These are phyloP conservation scores for Candida boleticola DNA, from an alignment of 805 yeast species.

Conservation along the genomic window DNA sequence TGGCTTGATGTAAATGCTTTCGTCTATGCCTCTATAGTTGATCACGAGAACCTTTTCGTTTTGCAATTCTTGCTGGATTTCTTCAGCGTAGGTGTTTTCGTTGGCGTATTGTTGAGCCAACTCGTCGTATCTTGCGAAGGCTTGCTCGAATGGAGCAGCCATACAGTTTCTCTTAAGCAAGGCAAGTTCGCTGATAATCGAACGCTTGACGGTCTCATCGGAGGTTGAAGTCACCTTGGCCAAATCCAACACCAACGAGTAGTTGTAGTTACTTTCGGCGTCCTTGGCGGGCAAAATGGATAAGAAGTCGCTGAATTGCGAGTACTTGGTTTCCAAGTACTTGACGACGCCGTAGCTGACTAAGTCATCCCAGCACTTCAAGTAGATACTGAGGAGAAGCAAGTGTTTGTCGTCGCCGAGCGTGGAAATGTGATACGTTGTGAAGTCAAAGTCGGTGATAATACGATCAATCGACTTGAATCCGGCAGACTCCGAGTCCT, in stretches of 20 bases:
- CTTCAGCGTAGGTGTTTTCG: slow-evolving; percentile 42
- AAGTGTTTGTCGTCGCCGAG: slow-evolving; percentile 63
- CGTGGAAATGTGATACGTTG: slow-evolving; percentile 91
- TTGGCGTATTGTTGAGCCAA: slow-evolving; percentile 51
- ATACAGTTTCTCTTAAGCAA: slow-evolving; percentile 80
- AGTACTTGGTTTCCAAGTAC: slow-evolving; percentile 52
- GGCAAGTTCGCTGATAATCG: slow-evolving; percentile 62
- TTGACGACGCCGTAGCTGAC: slow-evolving; percentile 60
- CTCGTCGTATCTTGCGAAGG: slow-evolving; percentile 75
- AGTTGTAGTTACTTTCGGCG: slow-evolving; percentile 79
- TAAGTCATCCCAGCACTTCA: slow-evolving; percentile 78
- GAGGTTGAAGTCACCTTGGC: slow-evolving; percentile 27
- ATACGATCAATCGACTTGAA: slow-evolving; percentile 70
- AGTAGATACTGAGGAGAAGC: slow-evolving; percentile 64
- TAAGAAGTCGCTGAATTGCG: slow-evolving; percentile 32
- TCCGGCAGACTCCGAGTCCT: slow-evolving; percentile 38
- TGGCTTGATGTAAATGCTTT: slow-evolving; percentile 86
- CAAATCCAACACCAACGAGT: slow-evolving; percentile 69
- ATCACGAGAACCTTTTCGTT: slow-evolving; percentile 63
- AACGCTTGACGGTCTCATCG: slow-evolving; percentile 45
- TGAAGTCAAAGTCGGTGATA: slow-evolving; percentile 93
- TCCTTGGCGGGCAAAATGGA: slow-evolving; percentile 28
- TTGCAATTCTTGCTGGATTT: slow-evolving; percentile 40
- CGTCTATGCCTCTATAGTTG: slow-evolving; percentile 84
- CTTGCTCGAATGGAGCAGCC: slow-evolving; percentile 90